Percentiles rank a stretch among this genome's conserved stretches.
Conservation (phyloP, 2,329 filamentous ascomycete genomes). For the Chaetothyriales sp. region DNA sequence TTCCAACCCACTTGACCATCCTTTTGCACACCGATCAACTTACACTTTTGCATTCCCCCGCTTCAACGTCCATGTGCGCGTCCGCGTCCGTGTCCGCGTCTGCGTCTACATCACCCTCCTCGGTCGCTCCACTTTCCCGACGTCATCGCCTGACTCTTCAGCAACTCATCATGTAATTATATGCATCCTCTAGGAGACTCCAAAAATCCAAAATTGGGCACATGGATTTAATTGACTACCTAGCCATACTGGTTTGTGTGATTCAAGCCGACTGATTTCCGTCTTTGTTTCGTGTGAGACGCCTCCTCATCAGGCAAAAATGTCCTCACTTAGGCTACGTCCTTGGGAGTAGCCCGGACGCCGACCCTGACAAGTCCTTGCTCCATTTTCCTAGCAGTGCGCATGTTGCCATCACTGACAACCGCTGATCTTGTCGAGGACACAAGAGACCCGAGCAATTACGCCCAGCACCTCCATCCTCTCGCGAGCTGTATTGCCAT, state of each 20-base stretch:
- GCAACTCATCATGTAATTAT: background rate
- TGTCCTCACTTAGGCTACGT: constrained; percentile 2
- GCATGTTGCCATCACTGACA: background rate
- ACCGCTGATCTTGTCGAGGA: background rate
- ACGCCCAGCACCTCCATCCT: constrained; percentile 2
- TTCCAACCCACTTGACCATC: no score
- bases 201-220: background rate
- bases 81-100: no score
- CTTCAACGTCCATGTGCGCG: no score
- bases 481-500: background rate
- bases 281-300: background rate
- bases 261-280: background rate
- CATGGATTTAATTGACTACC: background rate
- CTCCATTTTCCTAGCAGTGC: constrained; percentile 6
- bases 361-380: constrained; percentile 18
- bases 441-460: constrained; percentile 1
- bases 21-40: no score
- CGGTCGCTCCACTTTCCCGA: background rate
- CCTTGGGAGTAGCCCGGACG: constrained; percentile 10
- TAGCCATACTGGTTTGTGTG: background rate
- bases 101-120: no score
- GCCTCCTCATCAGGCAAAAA: background rate
- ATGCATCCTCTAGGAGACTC: background rate
- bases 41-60: no score
- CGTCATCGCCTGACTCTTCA: background rate